Conservation (phyloP, 2,329 filamentous ascomycete genomes). For the Sclerotinia subarctica region DNA sequence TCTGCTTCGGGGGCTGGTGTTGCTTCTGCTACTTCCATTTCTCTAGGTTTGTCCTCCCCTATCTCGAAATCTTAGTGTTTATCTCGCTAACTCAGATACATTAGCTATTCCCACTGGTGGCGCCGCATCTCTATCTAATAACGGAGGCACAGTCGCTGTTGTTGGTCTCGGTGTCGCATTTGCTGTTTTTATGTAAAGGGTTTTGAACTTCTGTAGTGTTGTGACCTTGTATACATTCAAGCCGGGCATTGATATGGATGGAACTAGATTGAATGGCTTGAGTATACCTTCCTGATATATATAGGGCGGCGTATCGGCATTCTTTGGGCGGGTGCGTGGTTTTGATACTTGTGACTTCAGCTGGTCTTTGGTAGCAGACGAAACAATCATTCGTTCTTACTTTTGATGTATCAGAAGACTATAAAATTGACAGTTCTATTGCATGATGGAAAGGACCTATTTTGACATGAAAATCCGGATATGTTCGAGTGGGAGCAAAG, state of each 20-base stretch:
- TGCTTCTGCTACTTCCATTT: slow-evolving; percentile 15
- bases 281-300: neutral
- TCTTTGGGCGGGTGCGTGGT: neutral
- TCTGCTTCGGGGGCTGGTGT: slow-evolving; percentile 10
- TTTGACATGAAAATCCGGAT: neutral
- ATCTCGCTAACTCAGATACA: neutral
- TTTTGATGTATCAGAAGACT: neutral
- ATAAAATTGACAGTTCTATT: neutral
- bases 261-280: neutral
- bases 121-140: slow-evolving; percentile 28
- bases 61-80: neutral
- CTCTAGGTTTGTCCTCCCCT: slow-evolving; percentile 1
- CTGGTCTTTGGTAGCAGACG: slow-evolving; percentile 1
- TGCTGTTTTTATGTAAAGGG: slow-evolving; percentile 37
- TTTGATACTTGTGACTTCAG: neutral
- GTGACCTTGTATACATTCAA: neutral
- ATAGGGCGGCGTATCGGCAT: slow-evolving; percentile 1
- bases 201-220: neutral
- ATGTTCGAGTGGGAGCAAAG: neutral
- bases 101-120: slow-evolving; percentile 25
- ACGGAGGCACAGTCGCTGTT: slow-evolving; percentile 34
- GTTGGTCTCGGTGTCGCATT: slow-evolving; percentile 35
- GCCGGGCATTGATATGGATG: neutral
- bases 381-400: neutral
- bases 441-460: neutral